Base-by-base conservation (phyloP, 2,329 filamentous ascomycete genomes). In the Fusarium proliferatum region DNA sequence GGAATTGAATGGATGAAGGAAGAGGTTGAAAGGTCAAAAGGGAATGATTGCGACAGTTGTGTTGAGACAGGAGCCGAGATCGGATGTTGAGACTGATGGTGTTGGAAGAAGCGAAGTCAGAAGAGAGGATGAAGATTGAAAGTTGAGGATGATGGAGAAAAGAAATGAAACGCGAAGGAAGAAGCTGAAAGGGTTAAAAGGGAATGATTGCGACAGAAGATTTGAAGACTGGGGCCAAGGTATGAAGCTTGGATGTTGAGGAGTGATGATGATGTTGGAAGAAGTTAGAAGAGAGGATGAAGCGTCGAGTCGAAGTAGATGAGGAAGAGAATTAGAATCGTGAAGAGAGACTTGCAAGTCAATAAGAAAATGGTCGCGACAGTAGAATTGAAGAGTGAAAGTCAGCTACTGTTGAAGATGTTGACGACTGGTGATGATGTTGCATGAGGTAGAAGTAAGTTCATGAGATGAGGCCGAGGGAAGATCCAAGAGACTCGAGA, bases 11-110 rank as follows among this genome's bases (percentile, higher is more conserved):
- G 23, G 23, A 23, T 23, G 7, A 17, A 41, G 3, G 12, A 19
- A 9, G 7, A 10, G 7, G 6, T 23, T 4, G 4, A 8, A 6
- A 26, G n/a, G 17, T 5, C 6, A 0, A 6, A 23, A 7, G 12
- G 0, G 5, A 26, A 34, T 16, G 17, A 6, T 8, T 12, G n/a
- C 11, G 30, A 46, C 23, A 12, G n/a, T 9, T 7, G 17, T 26
- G 4, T 13, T 28, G 55, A 23, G 26, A 21, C 3, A 13, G 23
- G 8, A 28, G 19, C 13, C 9, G 34, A 7, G 38, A 9, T 26
- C 2, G 11, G 43, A 34, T 12, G 19, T n/a, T 16, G 41, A 12
- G 21, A 6, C 16, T 26, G 53, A 34, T 33, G 23, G 23, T 26
- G 38, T 19, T 34, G 9, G 26, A 57, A 19, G 9, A n/a, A 42